A percentile compares a stretch with the other conserved stretches of the same genome.
Conservation (phyloP, 495 filamentous ascomycete species). For the Chlorociboria aeruginascens region DNA sequence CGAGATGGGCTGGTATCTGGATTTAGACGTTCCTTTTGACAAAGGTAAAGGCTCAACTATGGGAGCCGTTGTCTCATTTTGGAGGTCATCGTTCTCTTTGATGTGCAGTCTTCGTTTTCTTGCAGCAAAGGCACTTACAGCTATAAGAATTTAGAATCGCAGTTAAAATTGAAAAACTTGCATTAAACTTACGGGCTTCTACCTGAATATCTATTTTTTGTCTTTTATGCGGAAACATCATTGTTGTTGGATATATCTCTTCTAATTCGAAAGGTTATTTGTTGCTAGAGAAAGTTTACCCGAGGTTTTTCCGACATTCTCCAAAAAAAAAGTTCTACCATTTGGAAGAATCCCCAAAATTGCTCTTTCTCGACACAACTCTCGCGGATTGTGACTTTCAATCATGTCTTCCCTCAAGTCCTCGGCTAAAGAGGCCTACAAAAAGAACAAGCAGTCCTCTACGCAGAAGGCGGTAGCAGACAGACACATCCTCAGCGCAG, state of each 20-base stretch:
- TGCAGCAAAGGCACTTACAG: conserved; percentile 39
- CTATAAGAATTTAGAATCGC: conserved; percentile 16
- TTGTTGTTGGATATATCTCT: conserved; percentile 3
- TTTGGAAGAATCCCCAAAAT: too few relatives aligned
- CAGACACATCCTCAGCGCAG: conserved; percentile 10
- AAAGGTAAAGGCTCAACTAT: too few relatives aligned
- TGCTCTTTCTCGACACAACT: not conserved
- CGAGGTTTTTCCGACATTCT: conserved; percentile 4
- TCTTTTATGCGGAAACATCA: conserved; percentile 31
- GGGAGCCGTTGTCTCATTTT: not conserved
- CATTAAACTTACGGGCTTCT: too few relatives aligned
- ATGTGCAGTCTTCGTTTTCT: conserved; percentile 25
- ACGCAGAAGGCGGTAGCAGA: conserved; percentile 2
- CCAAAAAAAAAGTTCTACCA: conserved; percentile 12
- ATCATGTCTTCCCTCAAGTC: conserved; percentile 12
- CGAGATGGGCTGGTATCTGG: too few relatives aligned
- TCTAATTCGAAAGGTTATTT: not conserved
- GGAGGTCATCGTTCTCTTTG: not conserved
- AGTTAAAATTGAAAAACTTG: too few relatives aligned
- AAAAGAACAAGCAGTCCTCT: conserved; percentile 4
- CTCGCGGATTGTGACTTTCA: not conserved
- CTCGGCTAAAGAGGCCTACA: conserved; percentile 3
- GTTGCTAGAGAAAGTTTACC: not conserved
- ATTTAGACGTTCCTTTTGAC: too few relatives aligned
- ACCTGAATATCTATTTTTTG: conserved; percentile 25